A percentile compares a stretch with the other conserved stretches of the same genome.
These are phyloP conservation scores for Lathyrus tuberosus DNA, from an alignment of 306 rosid genomes.

Conservation along the genomic window DNA sequence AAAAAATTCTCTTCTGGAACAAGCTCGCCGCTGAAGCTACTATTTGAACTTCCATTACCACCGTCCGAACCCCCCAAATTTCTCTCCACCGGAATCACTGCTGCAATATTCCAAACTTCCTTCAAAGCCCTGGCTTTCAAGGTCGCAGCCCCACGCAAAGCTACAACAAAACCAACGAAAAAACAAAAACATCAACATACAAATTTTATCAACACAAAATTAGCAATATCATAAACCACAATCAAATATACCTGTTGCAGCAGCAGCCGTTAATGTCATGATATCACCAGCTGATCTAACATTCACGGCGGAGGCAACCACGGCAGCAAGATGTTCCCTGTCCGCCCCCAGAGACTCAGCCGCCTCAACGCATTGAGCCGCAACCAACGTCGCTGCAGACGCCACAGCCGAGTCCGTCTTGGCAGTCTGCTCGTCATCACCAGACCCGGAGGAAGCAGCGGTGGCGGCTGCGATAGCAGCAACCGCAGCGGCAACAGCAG, in stretches of 20 bases:
- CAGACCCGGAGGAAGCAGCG: slow-evolving; percentile 50
- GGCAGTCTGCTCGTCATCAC: slow-evolving; percentile 64
- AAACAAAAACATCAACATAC: neutral
- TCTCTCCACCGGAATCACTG: slow-evolving; percentile 81
- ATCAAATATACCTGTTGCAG: slow-evolving; percentile 70
- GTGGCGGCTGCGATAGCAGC: slow-evolving; percentile 90
- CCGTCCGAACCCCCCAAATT: slow-evolving; percentile 42
- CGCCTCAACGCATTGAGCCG: slow-evolving; percentile 93
- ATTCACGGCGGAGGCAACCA: slow-evolving; percentile 87
- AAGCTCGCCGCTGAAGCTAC: slow-evolving; percentile 74
- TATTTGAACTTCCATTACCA: slow-evolving; percentile 49
- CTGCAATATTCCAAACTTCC: slow-evolving; percentile 94
- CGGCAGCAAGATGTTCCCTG: slow-evolving; percentile 79
- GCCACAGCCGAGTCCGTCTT: slow-evolving; percentile 91
- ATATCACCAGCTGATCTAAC: slow-evolving; percentile 89
- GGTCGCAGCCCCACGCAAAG: slow-evolving; percentile 95
- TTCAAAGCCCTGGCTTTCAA: slow-evolving; percentile 90
- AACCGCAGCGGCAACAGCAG: slow-evolving; percentile 83
- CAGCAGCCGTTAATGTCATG: slow-evolving; percentile 86
- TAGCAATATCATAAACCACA: neutral
- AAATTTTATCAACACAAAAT: neutral
- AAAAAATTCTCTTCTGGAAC: slow-evolving; percentile 69
- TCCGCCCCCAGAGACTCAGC: slow-evolving; percentile 96
- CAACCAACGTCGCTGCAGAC: slow-evolving; percentile 89
- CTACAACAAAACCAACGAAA: slow-evolving; percentile 41